A percentile compares a stretch with the other conserved stretches of the same genome.
These are phyloP conservation scores for Hortaea werneckii DNA, from an alignment of 2,329 filamentous ascomycete genomes.

Conservation along the genomic window DNA sequence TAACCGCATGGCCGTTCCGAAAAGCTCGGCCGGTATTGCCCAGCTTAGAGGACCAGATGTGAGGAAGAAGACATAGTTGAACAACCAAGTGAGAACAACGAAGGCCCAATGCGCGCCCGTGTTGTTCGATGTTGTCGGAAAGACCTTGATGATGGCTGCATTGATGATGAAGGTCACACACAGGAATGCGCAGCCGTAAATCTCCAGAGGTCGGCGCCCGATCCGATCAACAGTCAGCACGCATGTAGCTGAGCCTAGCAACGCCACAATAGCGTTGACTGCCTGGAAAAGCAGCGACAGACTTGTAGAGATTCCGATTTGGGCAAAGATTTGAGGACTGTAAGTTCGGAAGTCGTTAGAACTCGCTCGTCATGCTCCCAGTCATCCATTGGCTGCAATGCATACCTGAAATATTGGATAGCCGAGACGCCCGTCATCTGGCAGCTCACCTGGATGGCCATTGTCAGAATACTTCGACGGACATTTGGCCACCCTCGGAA, in stretches of 20 bases:
- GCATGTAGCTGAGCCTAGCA: conserved; percentile 10
- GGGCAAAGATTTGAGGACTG: conserved; percentile 16
- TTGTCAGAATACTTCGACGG: conserved; percentile 18
- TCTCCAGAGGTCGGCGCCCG: conserved; percentile 14
- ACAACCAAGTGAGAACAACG: conserved; percentile 17
- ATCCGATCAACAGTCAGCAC: conserved; percentile 16
- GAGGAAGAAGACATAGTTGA: conserved; percentile 17
- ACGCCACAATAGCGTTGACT: conserved; percentile 14
- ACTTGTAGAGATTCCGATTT: conserved; percentile 13
- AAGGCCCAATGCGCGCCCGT: conserved; percentile 18
- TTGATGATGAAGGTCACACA: conserved; percentile 16
- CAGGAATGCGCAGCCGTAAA: conserved; percentile 13
- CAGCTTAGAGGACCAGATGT: conserved; percentile 17
- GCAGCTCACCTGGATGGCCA: conserved; percentile 16
- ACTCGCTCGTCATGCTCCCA: too few species aligned
- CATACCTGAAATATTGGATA: conserved; percentile 17
- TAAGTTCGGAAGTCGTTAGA: conserved; percentile 17
- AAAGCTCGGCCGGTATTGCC: conserved; percentile 21
- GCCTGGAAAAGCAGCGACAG: conserved; percentile 13
- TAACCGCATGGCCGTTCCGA: conserved; percentile 15
- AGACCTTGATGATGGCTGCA: conserved; percentile 13
- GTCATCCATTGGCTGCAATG: too few species aligned
- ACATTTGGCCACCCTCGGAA: conserved; percentile 14
- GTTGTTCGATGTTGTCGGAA: conserved; percentile 6
- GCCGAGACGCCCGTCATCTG: conserved; percentile 23